Evolutionary conservation across 2,329 filamentous ascomycete genomes (phyloP).

Genomic region (Aspergillus arachidicola): DNA sequence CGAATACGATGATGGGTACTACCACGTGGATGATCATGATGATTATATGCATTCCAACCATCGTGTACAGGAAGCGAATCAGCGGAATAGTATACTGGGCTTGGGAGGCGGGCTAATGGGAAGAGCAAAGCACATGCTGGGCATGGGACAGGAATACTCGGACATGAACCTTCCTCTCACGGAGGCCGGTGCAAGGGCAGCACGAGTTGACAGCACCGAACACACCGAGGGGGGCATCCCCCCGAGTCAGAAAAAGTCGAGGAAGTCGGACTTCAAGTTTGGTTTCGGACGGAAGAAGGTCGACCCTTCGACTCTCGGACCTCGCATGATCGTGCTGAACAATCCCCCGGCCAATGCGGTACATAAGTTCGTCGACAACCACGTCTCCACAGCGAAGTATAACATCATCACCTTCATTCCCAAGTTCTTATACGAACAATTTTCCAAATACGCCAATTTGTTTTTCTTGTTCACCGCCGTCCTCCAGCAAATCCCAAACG

Average conservation of each 20-base stretch:
- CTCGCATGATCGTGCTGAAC: conserved; percentile 92
- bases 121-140: conserved; percentile 84
- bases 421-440: conserved; percentile 97
- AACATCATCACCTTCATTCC: conserved; percentile 90
- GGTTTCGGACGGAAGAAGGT: conserved; percentile 82
- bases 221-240: conserved; percentile 42
- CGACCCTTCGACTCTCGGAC: conserved; percentile 88
- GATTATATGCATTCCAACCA: conserved; percentile 56
- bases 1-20: conserved; percentile 81
- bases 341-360: conserved; percentile 87
- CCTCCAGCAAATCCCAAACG: conserved; percentile 90
- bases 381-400: conserved; percentile 97
- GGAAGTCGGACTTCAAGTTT: conserved; percentile 82
- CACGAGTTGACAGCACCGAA: conserved; percentile 47
- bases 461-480: conserved; percentile 98
- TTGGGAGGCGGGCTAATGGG: conserved; percentile 87
- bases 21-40: conserved; percentile 66
- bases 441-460: conserved; percentile 98
- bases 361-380: conserved; percentile 93
- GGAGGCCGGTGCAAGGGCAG: conserved; percentile 64
- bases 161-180: conserved; percentile 98
- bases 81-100: conserved; percentile 85
- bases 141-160: conserved; percentile 84
- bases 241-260: conserved; percentile 61
- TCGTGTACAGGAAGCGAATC: conserved; percentile 61